Percentiles rank a stretch among this genome's conserved stretches.
Evolutionary conservation across 2,329 filamentous ascomycete species (phyloP).

Genomic region (Colletotrichum godetiae): DNA sequence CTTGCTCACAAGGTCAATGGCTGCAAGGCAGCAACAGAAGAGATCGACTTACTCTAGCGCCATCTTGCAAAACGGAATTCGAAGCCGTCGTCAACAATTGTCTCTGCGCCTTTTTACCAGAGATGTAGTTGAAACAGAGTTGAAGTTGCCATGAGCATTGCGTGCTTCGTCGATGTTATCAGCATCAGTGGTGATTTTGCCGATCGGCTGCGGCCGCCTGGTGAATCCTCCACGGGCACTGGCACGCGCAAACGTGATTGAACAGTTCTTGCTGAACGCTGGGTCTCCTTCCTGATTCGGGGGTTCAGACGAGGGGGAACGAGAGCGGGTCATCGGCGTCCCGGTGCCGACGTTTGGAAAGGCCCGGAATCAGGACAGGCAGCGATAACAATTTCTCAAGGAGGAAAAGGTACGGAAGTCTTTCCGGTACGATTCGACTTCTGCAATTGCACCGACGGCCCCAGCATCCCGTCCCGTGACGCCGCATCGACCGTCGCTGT

Average conservation of each 20-base stretch:
- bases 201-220: slow-evolving; percentile 31
- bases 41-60: slow-evolving; percentile 27
- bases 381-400: not conserved
- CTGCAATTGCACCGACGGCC: slow-evolving; percentile 3
- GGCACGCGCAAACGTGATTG: slow-evolving; percentile 1
- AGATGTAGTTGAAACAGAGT: slow-evolving; percentile 33
- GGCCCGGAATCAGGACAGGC: slow-evolving; percentile 12
- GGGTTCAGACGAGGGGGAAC: slow-evolving; percentile 14
- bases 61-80: slow-evolving; percentile 14
- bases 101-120: slow-evolving; percentile 20
- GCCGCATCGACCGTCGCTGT: slow-evolving; percentile 17
- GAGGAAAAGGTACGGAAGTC: not conserved
- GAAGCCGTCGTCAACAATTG: not conserved
- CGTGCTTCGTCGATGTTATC: slow-evolving; percentile 35
- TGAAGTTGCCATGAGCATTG: slow-evolving; percentile 21
- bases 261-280: not conserved
- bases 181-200: slow-evolving; percentile 28
- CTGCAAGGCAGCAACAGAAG: not conserved
- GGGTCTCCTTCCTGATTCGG: slow-evolving; percentile 30
- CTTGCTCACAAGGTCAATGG: not conserved
- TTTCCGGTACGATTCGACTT: not conserved
- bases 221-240: slow-evolving; percentile 15
- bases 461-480: slow-evolving; percentile 17
- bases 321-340: slow-evolving; percentile 27
- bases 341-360: slow-evolving; percentile 21